Evolutionary conservation across 805 yeast species (phyloP).

Genomic region (Candida tammaniensis): DNA sequence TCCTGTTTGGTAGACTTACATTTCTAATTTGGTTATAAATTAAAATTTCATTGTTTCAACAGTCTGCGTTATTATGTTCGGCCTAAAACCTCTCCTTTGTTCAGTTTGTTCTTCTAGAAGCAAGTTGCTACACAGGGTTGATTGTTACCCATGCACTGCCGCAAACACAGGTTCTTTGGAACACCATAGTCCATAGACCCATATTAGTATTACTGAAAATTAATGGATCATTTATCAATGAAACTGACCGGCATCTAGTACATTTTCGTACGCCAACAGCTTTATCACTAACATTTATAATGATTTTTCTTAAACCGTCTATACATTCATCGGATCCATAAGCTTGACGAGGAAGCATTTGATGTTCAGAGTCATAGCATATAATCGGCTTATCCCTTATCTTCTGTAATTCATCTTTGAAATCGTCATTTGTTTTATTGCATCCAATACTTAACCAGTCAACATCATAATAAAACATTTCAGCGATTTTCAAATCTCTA

Average conservation of each 20-base stretch:
- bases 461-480: conserved; percentile 61
- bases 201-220: conserved; percentile 31
- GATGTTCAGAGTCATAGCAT: background rate
- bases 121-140: background rate
- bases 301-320: conserved; percentile 37
- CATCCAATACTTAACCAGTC: conserved; percentile 55
- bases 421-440: background rate
- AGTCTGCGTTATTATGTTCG: no score
- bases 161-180: conserved; percentile 73
- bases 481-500: conserved; percentile 49
- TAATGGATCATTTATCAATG: conserved; percentile 38
- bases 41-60: no score
- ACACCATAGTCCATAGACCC: conserved; percentile 58
- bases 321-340: conserved; percentile 23
- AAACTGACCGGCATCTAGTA: conserved; percentile 40
- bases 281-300: conserved; percentile 18
- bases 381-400: conserved; percentile 1
- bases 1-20: no score
- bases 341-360: conserved; percentile 20
- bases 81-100: background rate
- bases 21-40: no score
- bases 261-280: conserved; percentile 35
- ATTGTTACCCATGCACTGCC: conserved; percentile 69
- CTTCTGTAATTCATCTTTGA: background rate
- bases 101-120: background rate